Base-by-base conservation (phyloP, 129 eudicot species). In the Flaveria brownii region DNA sequence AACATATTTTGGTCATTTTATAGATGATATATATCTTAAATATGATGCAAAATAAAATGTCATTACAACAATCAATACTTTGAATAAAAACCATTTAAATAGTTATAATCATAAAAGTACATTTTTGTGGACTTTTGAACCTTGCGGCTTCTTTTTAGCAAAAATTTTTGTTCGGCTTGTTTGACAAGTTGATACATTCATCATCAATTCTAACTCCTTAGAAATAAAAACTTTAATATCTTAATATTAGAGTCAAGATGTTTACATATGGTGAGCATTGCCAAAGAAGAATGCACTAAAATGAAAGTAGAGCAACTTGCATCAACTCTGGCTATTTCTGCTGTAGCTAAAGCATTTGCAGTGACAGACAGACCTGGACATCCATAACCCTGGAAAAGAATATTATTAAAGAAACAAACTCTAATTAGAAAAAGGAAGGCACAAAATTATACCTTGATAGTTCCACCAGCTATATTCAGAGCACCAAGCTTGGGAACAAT, bases 281-380 rank as follows among this genome's bases (percentile, higher is more conserved):
- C 99, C 84, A 91, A 84, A 54, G 99, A 94, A 77, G 99, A 94
- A 70, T 94, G 99, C 79, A 94, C 99, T 86, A 91, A 83, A 67
- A 94, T 84, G 80, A 94, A 94, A 26, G 99, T 94, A 61, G 96
- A 89, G 83, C 96, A 91, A 76, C 99, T 94, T 18, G 99, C 97
- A 83, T 94, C 99, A 84, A 94, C 99, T 83, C 99, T 87, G 49
- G 99, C 87, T 82, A 91, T 7, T 79, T 94, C 99, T 49, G 99
- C 99, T 2, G 86, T 83, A 68, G 89, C 96, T 68, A 94, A 71
- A 26, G 99, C 99, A 78, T 80, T 89, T 75, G 87, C 99, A 71
- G 96, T 94, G 17, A 94, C 83, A 14, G 99, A 94, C 16, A 86
- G 75, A 79, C 89, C 92, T 39, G 99, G 99, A 80, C 99, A 94